Percentiles rank a stretch among this genome's conserved stretches.
phyloP scores from a whole-genome alignment of 2,329 filamentous ascomycete genomes.

The Talaromyces sp. region DNA sequence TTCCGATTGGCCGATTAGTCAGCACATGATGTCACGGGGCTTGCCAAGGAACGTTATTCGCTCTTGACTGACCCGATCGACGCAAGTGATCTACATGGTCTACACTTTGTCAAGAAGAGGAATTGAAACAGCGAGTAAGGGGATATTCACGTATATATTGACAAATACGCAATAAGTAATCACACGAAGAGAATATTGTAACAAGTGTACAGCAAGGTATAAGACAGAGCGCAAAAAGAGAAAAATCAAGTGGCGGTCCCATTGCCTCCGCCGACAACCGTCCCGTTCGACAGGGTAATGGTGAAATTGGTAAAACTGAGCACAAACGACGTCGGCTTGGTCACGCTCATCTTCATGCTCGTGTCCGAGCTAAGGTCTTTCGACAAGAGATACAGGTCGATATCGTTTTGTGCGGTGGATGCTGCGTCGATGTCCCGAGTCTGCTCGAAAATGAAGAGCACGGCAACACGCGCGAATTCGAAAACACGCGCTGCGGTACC shows the following conservation, averaged over 20 bases:
- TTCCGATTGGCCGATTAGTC: slow-evolving; percentile 18
- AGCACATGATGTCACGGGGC: slow-evolving; percentile 4
- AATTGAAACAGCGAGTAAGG: neutral
- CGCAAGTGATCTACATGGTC: too few species aligned
- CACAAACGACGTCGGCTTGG: slow-evolving; percentile 29
- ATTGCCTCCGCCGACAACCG: slow-evolving; percentile 28
- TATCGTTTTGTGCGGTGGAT: slow-evolving; percentile 30
- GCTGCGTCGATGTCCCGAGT: slow-evolving; percentile 34
- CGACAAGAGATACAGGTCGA: slow-evolving; percentile 35
- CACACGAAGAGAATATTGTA: neutral
- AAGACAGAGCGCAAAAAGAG: neutral
- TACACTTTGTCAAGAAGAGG: too few species aligned
- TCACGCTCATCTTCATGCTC: slow-evolving; percentile 28
- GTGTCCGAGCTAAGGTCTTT: slow-evolving; percentile 23
- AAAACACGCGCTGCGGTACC: slow-evolving; percentile 26
- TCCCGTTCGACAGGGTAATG: slow-evolving; percentile 35
- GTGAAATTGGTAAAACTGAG: slow-evolving; percentile 39
- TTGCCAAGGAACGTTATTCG: neutral
- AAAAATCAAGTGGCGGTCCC: neutral
- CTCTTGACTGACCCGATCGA: too few species aligned
- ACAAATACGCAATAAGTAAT: neutral
- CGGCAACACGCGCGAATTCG: slow-evolving; percentile 38
- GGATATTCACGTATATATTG: neutral
- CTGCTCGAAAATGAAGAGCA: slow-evolving; percentile 44
- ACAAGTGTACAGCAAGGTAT: neutral